These are phyloP conservation scores for Isabelozyma rhagii DNA, from an alignment of 805 yeast genomes.

Conservation along the genomic window DNA sequence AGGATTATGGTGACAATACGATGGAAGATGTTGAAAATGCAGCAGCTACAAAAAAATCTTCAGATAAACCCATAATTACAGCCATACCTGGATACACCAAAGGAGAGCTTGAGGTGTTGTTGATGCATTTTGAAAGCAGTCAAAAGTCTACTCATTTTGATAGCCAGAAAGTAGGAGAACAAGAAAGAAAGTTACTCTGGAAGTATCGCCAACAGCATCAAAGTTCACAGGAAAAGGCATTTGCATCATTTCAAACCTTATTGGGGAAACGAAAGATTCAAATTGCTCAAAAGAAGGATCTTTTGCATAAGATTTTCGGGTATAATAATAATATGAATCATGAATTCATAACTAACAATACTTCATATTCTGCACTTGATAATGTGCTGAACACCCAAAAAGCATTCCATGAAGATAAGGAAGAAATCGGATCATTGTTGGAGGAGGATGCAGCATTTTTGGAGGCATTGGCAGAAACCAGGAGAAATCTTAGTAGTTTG, in stretches of 20 bases:
- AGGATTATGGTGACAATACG: constrained; percentile 15
- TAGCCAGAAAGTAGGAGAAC: constrained; percentile 9
- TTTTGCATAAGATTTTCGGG: constrained; percentile 37
- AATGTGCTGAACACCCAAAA: constrained; percentile 34
- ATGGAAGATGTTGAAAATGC: constrained; percentile 1
- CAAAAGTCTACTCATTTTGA: constrained; percentile 2
- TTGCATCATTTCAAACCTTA: constrained; percentile 29
- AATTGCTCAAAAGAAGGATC: constrained; percentile 37
- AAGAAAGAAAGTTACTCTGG: constrained; percentile 23
- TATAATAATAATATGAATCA: constrained; percentile 34
- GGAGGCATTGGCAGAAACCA: constrained; percentile 20
- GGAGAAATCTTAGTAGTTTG: constrained; percentile 10
- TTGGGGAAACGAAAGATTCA: constrained; percentile 37
- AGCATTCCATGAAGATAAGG: constrained; percentile 40
- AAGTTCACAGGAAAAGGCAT: constrained; percentile 29
- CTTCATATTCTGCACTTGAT: constrained; percentile 36
- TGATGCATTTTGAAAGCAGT: constrained; percentile 12
- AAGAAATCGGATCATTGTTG: constrained; percentile 30
- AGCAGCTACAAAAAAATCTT: background rate
- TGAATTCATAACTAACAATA: constrained; percentile 39
- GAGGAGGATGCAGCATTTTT: constrained; percentile 31
- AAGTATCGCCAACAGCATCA: constrained; percentile 29
- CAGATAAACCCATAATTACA: constrained; percentile 9
- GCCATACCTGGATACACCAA: constrained; percentile 40
- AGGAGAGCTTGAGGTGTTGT: constrained; percentile 28